A percentile compares a stretch with the other conserved stretches of the same genome.
Conservation (phyloP, 116 monocot genomes). For the Trichopus zeylanicus region DNA sequence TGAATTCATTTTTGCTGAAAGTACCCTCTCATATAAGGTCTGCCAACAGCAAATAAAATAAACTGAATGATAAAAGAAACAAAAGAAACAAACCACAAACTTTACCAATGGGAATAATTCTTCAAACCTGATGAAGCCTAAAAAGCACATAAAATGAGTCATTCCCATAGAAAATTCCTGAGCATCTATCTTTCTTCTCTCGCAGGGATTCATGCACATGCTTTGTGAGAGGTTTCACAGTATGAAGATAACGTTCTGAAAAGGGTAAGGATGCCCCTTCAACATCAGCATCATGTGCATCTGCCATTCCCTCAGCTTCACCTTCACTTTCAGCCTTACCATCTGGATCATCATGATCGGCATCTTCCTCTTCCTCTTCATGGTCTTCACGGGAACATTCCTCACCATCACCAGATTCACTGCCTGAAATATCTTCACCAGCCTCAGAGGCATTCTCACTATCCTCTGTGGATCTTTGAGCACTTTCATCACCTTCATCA, state of each 20-base stretch:
- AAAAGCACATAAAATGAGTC: slow-evolving; percentile 95
- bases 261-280: slow-evolving; percentile 51
- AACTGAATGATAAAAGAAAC: neutral
- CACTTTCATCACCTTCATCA: slow-evolving; percentile 91
- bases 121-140: slow-evolving; percentile 83
- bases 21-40: slow-evolving; percentile 93
- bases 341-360: slow-evolving; percentile 64
- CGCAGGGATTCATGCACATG: slow-evolving; percentile 53
- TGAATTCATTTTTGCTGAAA: slow-evolving; percentile 86
- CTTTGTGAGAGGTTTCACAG: slow-evolving; percentile 84
- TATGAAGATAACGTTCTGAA: slow-evolving; percentile 56
- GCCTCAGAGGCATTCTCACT: slow-evolving; percentile 95
- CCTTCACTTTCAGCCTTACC: slow-evolving; percentile 93
- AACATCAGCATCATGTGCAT: slow-evolving; percentile 63
- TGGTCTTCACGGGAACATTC: slow-evolving; percentile 88
- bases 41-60: slow-evolving; percentile 27
- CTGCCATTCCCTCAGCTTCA: slow-evolving; percentile 80
- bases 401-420: slow-evolving; percentile 84
- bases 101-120: neutral
- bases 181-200: slow-evolving; percentile 54
- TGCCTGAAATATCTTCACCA: slow-evolving; percentile 87
- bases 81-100: neutral
- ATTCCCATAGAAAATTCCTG: slow-evolving; percentile 86
- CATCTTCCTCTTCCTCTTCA: slow-evolving; percentile 78
- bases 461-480: slow-evolving; percentile 82